Percentiles rank a stretch among this genome's conserved stretches.
phyloP scores from a whole-genome alignment of 1,284 basidiomycete genomes.

The Athelia sp. region DNA sequence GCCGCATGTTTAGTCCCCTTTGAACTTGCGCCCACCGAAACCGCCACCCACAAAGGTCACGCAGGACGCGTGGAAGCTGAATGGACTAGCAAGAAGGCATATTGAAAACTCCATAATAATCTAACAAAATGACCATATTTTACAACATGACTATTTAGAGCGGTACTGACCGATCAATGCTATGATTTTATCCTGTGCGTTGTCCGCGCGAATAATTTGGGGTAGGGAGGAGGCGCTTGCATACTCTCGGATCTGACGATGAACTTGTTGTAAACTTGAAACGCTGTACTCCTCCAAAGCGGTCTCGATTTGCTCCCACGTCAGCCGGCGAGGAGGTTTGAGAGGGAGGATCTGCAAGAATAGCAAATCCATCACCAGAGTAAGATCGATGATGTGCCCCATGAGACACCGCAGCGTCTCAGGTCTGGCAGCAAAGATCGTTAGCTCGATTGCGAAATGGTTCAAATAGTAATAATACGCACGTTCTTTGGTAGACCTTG shows the following conservation, averaged over 20 bases:
- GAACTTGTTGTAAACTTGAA: background rate
- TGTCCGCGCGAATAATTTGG: background rate
- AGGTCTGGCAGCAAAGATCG: slow-evolving; percentile 4
- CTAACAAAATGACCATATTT: too few species aligned
- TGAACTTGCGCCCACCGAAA: too few species aligned
- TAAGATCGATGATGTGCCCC: slow-evolving; percentile 13
- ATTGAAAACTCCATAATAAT: too few species aligned
- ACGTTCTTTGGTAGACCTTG: background rate
- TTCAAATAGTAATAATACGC: background rate
- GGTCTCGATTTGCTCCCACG: background rate
- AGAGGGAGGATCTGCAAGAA: background rate
- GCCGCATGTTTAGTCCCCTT: too few species aligned
- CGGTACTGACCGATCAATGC: background rate
- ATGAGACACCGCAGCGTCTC: slow-evolving; percentile 12
- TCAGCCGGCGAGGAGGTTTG: background rate
- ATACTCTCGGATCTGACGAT: background rate
- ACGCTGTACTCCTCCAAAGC: background rate
- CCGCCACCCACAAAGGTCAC: too few species aligned
- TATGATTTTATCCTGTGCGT: background rate
- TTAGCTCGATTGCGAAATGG: background rate
- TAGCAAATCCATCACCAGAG: slow-evolving; percentile 7
- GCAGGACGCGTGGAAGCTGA: too few species aligned
- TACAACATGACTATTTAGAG: background rate
- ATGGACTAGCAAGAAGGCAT: too few species aligned
- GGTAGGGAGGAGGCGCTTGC: background rate